A percentile compares a stretch with the other conserved stretches of the same genome.
These are phyloP conservation scores for Lipomyces kockii DNA, from an alignment of 805 yeast species.

Conservation along the genomic window DNA sequence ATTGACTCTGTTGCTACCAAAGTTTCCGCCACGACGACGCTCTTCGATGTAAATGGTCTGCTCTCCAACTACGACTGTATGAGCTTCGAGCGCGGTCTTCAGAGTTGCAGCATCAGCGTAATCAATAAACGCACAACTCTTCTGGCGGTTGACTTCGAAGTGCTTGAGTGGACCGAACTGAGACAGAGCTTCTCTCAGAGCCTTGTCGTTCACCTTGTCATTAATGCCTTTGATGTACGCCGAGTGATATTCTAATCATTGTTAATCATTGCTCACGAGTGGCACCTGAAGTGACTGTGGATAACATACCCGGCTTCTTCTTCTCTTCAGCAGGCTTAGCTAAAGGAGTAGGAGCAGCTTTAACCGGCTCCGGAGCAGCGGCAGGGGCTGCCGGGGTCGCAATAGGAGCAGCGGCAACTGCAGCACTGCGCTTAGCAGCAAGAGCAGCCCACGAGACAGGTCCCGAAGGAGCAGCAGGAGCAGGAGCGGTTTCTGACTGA, in stretches of 20 bases:
- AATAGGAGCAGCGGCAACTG: conserved; percentile 28
- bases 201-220: conserved; percentile 39
- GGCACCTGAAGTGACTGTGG: neutral
- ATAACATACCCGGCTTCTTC: conserved; percentile 4
- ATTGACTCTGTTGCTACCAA: neutral
- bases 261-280: conserved; percentile 1
- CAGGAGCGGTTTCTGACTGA: conserved; percentile 17
- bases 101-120: conserved; percentile 43
- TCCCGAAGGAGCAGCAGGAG: conserved; percentile 34
- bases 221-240: conserved; percentile 47
- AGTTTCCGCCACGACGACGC: conserved; percentile 43
- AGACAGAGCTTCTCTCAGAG: conserved; percentile 42
- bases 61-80: conserved; percentile 43
- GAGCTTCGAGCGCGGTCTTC: conserved; percentile 43
- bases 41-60: conserved; percentile 43
- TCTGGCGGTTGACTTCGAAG: conserved; percentile 44
- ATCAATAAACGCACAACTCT: conserved; percentile 48
- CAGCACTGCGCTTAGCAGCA: conserved; percentile 35
- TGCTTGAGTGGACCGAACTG: conserved; percentile 45
- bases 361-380: conserved; percentile 22
- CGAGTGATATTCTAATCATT: conserved; percentile 41
- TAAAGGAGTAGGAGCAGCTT: conserved; percentile 37
- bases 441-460: conserved; percentile 43
- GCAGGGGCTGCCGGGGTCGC: conserved; percentile 32
- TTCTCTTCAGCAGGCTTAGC: conserved; percentile 19